Base-by-base conservation (phyloP, 2,329 filamentous ascomycete genomes). In the Clarireedia paspali region DNA sequence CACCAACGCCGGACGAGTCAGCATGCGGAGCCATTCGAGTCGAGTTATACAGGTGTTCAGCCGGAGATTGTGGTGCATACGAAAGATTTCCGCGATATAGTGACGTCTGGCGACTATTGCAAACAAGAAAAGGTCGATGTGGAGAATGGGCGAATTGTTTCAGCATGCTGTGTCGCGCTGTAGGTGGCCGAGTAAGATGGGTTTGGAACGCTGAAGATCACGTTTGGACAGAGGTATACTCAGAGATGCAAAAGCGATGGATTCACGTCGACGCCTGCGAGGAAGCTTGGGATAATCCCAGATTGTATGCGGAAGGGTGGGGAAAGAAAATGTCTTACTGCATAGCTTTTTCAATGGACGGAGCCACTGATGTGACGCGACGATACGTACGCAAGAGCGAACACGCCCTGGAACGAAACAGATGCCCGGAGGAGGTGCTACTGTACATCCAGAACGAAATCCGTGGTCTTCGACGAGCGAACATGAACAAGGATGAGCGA, bases 81-180 rank as follows among this genome's bases (percentile, higher is more conserved):
- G 92, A 96, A 71, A 84, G 92, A 61, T 99, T 96, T 64, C 91
- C 94, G 40, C 83, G 94, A 59, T 97, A 96, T 71, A 92, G 89
- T 58, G 92, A 99, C 69, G 92, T 96, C 26, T 97, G 95, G 85
- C 86, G 91, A 50, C 74, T 97, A 59, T 75, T 99, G 45, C 88
- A 96, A 71, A 95, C 90, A 27, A 80, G 89, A 63, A 82, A 88
- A 63, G 94, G 94, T 38, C 85, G 94, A 63, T 87, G 87, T 59
- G 94, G 94, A 59, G 94, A 99, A 75, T 97, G 94, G 91, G 91
- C 90, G 63, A 97, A 96, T 74, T 96, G 91, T 78, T 99, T 99
- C 75, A 92, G 87, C 74, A 97, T 97, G 94, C 80, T 99, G 52
- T 97, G 92, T 76, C 84, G 92, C 58, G 94, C 94, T 4, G 84